These are phyloP conservation scores for Rhododendron ovatum DNA, from an alignment of 148 eudicot species.

Conservation along the genomic window DNA sequence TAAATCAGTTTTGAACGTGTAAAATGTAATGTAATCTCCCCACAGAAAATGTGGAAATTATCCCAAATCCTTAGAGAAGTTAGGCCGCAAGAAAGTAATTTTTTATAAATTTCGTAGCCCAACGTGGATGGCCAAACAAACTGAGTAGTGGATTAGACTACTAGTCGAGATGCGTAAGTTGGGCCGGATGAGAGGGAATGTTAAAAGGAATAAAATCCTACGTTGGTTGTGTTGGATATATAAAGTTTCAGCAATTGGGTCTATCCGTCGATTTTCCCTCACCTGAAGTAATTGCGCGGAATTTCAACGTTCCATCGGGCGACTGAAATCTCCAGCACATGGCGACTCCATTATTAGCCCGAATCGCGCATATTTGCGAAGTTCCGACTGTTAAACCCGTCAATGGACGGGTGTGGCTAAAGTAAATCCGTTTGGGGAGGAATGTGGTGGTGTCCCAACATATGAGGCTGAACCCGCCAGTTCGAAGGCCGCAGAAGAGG, in stretches of 20 bases:
- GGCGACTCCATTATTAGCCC: conserved; percentile 18
- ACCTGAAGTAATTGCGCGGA: conserved; percentile 40
- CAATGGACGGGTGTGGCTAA: conserved; percentile 16
- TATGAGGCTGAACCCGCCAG: conserved; percentile 36
- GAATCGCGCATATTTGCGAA: conserved; percentile 43
- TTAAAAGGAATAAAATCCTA: background rate
- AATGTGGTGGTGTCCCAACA: conserved; percentile 46
- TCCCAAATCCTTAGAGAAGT: background rate
- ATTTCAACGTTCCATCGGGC: conserved; percentile 17
- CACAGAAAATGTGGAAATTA: background rate
- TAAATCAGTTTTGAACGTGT: background rate
- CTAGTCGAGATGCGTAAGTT: too few relatives aligned
- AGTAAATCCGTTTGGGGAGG: conserved; percentile 19
- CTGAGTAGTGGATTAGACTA: too few relatives aligned
- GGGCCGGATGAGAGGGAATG: background rate
- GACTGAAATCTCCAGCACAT: conserved; percentile 38
- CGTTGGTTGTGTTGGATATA: background rate
- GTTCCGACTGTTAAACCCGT: conserved; percentile 30
- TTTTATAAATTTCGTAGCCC: too few relatives aligned
- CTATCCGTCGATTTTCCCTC: background rate
- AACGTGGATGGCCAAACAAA: too few relatives aligned
- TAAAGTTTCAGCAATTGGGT: background rate
- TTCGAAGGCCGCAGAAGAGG: conserved; percentile 39
- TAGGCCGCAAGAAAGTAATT: too few relatives aligned
- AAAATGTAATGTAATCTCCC: background rate